Evolutionary conservation across 2,329 filamentous ascomycete genomes (phyloP), one percentile per base, ranked within the genome.

Genomic region (Didymella glomerata): DNA sequence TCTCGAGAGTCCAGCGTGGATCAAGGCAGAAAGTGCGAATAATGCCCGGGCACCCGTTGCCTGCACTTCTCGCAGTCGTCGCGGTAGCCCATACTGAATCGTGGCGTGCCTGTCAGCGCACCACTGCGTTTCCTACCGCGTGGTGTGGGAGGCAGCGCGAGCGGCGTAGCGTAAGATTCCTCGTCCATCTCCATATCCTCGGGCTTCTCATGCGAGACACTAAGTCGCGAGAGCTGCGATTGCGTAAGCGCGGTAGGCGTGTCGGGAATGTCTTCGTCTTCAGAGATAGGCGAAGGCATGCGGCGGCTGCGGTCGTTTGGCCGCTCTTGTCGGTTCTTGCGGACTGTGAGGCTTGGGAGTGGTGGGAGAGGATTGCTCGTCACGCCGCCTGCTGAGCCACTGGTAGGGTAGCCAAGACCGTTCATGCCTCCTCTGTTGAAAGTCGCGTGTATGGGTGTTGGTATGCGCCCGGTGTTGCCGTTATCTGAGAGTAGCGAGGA

Each of bases 51-150:
- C n/a, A 83, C 78, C 53, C 76, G 69, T 60, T 75, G 70, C 53
- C 75, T 72, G 63, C 81, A 83, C 67, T 82, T 83, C 46, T 82
- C 79, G 63, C 81, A 83, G 61, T 83, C 81, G 11, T 81, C 77
- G 27, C 81, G 71, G 62, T 79, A 83, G 14, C 81, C 81, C 77
- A 83, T 82, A 60, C 77, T 78, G 56, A 82, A 78, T 38, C 78
- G 71, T 24, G 76, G 74, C 11, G 70, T 71, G 11, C 72, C 72
- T 8, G 71, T 75, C 42, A 78, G 63, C 16, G 77, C 77, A 41
- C 77, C 77, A 52, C 76, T 78, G 48, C 77, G 68, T 54, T 77
- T 76, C 45, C 77, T 64, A 7, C 74, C 75, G n/a, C 64, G 66
- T 20, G 73, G 70, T 22, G 68, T 71, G 13, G 65, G 66, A 20